Percentiles rank a stretch among this genome's conserved stretches.
These are phyloP conservation scores for Phoenix roebelenii DNA, from an alignment of 176 grass and related monocot species.

Conservation along the genomic window DNA sequence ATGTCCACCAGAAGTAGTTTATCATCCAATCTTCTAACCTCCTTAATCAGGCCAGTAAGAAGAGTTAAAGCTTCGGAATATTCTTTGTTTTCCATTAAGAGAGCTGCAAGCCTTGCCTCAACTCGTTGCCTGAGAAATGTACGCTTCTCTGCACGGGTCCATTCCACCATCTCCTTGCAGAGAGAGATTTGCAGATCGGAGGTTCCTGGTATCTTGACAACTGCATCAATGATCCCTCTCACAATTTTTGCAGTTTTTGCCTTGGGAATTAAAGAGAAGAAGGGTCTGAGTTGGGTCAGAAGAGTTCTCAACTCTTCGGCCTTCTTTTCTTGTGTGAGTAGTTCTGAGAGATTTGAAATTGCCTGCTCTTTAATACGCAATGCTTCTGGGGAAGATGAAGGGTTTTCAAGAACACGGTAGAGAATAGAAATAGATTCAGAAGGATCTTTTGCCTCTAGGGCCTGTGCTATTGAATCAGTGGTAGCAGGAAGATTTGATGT, in stretches of 20 bases:
- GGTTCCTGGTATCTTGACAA: slow-evolving; percentile 67
- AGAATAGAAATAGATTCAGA: slow-evolving; percentile 72
- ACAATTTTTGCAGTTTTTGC: slow-evolving; percentile 95
- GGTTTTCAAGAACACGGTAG: slow-evolving; percentile 59
- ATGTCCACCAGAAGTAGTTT: slow-evolving; percentile 90
- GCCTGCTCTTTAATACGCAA: slow-evolving; percentile 75
- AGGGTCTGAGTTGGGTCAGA: slow-evolving; percentile 73
- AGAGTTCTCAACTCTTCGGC: slow-evolving; percentile 68
- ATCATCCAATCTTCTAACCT: slow-evolving; percentile 82
- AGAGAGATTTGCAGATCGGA: slow-evolving; percentile 79
- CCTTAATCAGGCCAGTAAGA: slow-evolving; percentile 71
- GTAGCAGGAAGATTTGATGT: slow-evolving; percentile 41
- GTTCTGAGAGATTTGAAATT: slow-evolving; percentile 62
- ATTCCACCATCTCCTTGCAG: slow-evolving; percentile 88
- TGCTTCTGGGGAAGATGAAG: slow-evolving; percentile 55
- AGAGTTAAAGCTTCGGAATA: slow-evolving; percentile 73
- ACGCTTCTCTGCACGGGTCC: slow-evolving; percentile 80
- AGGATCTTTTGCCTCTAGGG: slow-evolving; percentile 51
- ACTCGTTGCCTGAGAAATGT: slow-evolving; percentile 83
- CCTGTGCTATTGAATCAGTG: slow-evolving; percentile 53
- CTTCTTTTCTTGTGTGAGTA: slow-evolving; percentile 59
- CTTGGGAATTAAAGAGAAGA: slow-evolving; percentile 75
- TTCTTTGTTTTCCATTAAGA: slow-evolving; percentile 70
- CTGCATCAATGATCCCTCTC: slow-evolving; percentile 63
- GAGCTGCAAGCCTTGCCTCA: slow-evolving; percentile 67